These are phyloP conservation scores for Ceratobasidium sp. DNA, from an alignment of 1,284 basidiomycete species.

Conservation along the genomic window DNA sequence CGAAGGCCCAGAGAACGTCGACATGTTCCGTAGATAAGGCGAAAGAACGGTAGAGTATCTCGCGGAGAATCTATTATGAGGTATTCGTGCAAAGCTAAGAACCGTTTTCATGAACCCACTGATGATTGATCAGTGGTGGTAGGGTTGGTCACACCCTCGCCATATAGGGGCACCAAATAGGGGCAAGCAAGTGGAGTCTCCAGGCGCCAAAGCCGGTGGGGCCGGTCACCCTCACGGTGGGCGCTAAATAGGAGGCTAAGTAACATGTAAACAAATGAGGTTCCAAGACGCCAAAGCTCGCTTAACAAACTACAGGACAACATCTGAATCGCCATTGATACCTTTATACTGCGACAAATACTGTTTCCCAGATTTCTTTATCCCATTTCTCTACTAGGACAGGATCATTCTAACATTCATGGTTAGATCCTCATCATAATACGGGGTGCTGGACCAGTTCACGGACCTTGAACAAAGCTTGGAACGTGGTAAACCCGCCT, in stretches of 20 bases:
- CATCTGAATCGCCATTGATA: no score
- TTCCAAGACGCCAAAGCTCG: no score
- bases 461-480: conserved; percentile 72
- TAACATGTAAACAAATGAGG: no score
- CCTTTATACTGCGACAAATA: no score
- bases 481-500: conserved; percentile 78
- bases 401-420: conserved; percentile 68
- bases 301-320: no score
- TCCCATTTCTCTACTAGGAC: conserved; percentile 80
- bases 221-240: no score
- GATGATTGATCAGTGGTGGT: not conserved
- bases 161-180: no score
- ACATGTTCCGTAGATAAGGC: not conserved
- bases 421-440: conserved; percentile 6
- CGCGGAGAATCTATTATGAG: not conserved
- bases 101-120: not conserved
- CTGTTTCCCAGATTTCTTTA: conserved; percentile 54
- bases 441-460: not conserved
- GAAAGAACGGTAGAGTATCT: not conserved
- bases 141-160: not conserved
- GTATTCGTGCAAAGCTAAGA: not conserved
- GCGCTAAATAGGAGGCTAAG: no score
- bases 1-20: conserved; percentile 9
- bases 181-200: no score
- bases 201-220: no score